phyloP scores from a whole-genome alignment of 805 yeast genomes.

The Candida xiaguanensis region DNA sequence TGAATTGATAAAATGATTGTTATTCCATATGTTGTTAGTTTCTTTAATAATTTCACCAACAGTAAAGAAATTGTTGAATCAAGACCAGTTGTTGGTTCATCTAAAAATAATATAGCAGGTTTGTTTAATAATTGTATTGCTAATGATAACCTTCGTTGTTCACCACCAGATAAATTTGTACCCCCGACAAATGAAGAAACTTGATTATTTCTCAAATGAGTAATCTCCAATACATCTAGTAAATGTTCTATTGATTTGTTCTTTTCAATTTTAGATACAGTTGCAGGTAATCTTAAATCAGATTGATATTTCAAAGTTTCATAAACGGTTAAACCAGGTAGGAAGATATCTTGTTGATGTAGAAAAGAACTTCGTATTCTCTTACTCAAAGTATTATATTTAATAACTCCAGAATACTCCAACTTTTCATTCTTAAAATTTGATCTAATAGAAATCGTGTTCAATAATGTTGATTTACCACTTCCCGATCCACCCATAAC shows the following conservation, averaged over 20 bases:
- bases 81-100: conserved; percentile 86
- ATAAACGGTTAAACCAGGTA: conserved; percentile 66
- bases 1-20: conserved; percentile 76
- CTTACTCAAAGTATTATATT: conserved; percentile 19
- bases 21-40: conserved; percentile 53
- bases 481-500: conserved; percentile 45
- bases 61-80: conserved; percentile 75
- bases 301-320: conserved; percentile 74
- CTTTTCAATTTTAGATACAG: conserved; percentile 43
- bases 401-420: conserved; percentile 39
- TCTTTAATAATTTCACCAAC: conserved; percentile 57
- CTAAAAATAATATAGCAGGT: conserved; percentile 74
- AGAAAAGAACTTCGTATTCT: conserved; percentile 54
- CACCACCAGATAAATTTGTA: conserved; percentile 80
- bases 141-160: conserved; percentile 69
- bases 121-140: conserved; percentile 74
- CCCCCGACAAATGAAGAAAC: conserved; percentile 32
- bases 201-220: conserved; percentile 47
- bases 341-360: conserved; percentile 69
- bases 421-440: conserved; percentile 38
- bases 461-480: conserved; percentile 40
- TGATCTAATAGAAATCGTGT: conserved; percentile 51
- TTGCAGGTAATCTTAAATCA: conserved; percentile 55
- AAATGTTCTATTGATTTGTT: conserved; percentile 53
- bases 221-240: conserved; percentile 60